Evolutionary conservation across 345 rosid species (phyloP).

Genomic region (Populus alba): DNA sequence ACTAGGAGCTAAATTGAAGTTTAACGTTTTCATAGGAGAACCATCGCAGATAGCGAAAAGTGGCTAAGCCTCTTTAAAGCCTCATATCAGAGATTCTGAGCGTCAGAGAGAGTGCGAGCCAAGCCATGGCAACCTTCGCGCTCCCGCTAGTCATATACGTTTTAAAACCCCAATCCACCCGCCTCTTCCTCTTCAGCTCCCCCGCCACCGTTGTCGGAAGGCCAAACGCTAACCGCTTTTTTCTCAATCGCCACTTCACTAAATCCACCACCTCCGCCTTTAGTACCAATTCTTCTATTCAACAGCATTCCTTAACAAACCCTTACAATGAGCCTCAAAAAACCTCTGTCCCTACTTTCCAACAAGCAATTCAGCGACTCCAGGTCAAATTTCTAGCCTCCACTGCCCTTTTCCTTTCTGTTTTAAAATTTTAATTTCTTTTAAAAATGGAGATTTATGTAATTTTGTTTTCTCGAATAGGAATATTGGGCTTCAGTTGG

Average conservation of each 20-base stretch:
- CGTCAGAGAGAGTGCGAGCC: background rate
- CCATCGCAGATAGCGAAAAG: background rate
- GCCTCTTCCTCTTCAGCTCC: slow-evolving; percentile 33
- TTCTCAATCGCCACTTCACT: slow-evolving; percentile 22
- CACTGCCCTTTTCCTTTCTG: background rate
- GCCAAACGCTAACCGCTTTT: slow-evolving; percentile 24
- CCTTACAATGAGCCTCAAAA: slow-evolving; percentile 24
- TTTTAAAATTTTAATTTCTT: background rate
- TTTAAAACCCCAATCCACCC: slow-evolving; percentile 44
- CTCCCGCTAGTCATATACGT: slow-evolving; percentile 63
- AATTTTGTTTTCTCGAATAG: slow-evolving; percentile 26
- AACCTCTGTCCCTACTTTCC: slow-evolving; percentile 60
- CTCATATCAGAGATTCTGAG: background rate
- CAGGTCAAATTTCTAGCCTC: slow-evolving; percentile 36
- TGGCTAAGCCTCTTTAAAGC: too few relatives aligned
- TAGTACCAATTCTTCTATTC: slow-evolving; percentile 35
- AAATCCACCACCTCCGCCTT: slow-evolving; percentile 33
- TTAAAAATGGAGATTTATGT: background rate
- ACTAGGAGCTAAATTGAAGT: too few relatives aligned
- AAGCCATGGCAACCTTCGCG: slow-evolving; percentile 59
- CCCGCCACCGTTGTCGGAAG: slow-evolving; percentile 4
- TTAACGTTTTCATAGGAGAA: background rate
- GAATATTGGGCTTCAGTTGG: slow-evolving; percentile 99
- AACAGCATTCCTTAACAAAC: slow-evolving; percentile 39
- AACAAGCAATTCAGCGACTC: slow-evolving; percentile 92